phyloP scores from a whole-genome alignment of 192 early-diverging fungal species.

The Entomortierella chlamydospora region DNA sequence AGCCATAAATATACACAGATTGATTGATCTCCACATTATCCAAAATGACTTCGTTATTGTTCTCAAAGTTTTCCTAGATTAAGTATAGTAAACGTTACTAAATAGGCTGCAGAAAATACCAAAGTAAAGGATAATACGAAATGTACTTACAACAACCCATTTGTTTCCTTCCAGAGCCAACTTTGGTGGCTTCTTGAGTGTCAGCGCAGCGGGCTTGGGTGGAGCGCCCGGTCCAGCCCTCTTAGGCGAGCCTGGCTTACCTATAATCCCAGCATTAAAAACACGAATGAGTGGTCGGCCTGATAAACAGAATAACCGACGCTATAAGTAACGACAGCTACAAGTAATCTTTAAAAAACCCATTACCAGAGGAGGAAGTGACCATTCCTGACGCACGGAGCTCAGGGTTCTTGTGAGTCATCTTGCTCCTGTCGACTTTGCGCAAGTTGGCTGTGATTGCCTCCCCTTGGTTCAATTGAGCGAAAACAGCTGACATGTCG shows the following conservation, averaged over 20 bases:
- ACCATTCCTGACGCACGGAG: slow-evolving; percentile 78
- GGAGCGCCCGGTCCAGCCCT: slow-evolving; percentile 65
- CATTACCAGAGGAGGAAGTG: slow-evolving; percentile 30
- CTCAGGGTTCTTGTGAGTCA: slow-evolving; percentile 99
- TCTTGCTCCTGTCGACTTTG: slow-evolving; percentile 94
- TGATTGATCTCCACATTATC: slow-evolving; percentile 87
- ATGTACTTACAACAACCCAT: slow-evolving; percentile 79
- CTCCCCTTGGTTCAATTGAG: slow-evolving; percentile 86
- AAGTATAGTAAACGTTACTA: neutral
- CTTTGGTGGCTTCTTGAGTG: slow-evolving; percentile 81
- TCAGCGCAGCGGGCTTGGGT: slow-evolving; percentile 65
- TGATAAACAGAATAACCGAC: neutral
- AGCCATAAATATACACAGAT: slow-evolving; percentile 95
- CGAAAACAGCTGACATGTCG: slow-evolving; percentile 78
- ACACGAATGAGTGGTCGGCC: neutral
- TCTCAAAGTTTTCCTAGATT: slow-evolving; percentile 81
- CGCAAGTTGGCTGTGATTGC: slow-evolving; percentile 82
- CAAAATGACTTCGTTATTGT: slow-evolving; percentile 78
- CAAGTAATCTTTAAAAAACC: neutral
- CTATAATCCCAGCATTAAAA: slow-evolving; percentile 2
- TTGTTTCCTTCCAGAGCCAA: slow-evolving; percentile 88
- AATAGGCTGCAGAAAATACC: too few relatives aligned
- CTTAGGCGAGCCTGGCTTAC: slow-evolving; percentile 48
- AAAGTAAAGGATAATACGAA: neutral
- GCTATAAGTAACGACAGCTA: too few relatives aligned